Base-by-base conservation (phyloP, 2,329 filamentous ascomycete genomes). In the Paecilomyces dactylethromorphus region DNA sequence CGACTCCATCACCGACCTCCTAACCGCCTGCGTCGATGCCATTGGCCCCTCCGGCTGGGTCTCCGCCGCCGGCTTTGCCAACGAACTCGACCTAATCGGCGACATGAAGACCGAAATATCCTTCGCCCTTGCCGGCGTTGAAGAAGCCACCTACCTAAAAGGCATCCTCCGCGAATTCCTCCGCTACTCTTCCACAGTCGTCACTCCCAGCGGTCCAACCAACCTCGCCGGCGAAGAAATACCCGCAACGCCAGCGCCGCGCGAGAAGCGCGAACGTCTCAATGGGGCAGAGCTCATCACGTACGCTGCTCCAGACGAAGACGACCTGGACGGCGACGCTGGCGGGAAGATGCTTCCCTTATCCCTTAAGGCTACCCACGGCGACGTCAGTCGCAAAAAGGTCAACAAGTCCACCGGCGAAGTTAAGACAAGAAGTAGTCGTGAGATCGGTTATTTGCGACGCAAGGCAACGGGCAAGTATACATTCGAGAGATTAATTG, bases 391-490 rank as follows among this genome's bases (percentile, higher is more conserved):
- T 15, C 76, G 76, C 59, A 74, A 74, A 21, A 82, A 81, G 64
- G 70, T 81, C 33, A 71, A 75, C 58, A 90, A 82, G 77, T 89
- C 64, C 79, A 87, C 65, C 79, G 90, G 91, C 18, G 88, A 91
- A 77, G 78, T 91, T 49, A 81, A 87, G 62, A 78, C 83, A 71
- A 84, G 90, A 65, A 91, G 82, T 66, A 80, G 78, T 65, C 81
- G 91, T 73, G 89, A 96, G 76, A 86, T 87, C 59, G 90, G 89
- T 18, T 85, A 89, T 74, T 76, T 95, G 72, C 85, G 89, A 69
- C 91, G 89, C 70, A 89, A 90, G 76, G 87, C 87, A 71, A 88
- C 92, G 62, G 89, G 89, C 58, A 85, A 87, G 64, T 96, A 97
- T 77, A 91, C 89, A 53, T 82, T 93, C 64, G 91, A 96, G 77